Conservation (phyloP, 192 early-diverging fungal genomes). For the Cladochytrium replicatum region DNA sequence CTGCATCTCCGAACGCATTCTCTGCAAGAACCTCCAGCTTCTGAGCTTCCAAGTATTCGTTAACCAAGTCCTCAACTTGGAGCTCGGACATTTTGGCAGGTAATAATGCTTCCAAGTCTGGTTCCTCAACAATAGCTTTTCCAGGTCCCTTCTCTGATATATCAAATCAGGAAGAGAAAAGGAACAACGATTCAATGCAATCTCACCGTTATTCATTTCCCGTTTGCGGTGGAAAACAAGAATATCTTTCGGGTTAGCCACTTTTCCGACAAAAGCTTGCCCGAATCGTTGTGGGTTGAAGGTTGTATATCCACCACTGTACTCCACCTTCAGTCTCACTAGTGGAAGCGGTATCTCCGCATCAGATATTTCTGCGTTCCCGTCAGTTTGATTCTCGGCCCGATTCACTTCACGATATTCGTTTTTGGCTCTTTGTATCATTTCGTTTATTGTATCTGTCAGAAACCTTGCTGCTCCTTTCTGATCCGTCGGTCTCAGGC, state of each 20-base stretch:
- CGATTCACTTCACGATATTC: conserved; percentile 43
- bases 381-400: conserved; percentile 12
- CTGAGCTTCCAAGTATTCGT: conserved; percentile 56
- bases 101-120: conserved; percentile 19
- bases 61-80: conserved; percentile 66
- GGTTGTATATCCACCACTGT: conserved; percentile 69
- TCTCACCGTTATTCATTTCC: conserved; percentile 1
- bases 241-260: conserved; percentile 85
- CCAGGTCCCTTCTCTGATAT: not conserved
- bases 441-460: conserved; percentile 42
- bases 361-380: conserved; percentile 21
- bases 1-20: conserved; percentile 63
- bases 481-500: conserved; percentile 45
- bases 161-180: conserved; percentile 1
- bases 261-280: conserved; percentile 59
- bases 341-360: conserved; percentile 54
- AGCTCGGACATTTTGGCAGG: conserved; percentile 60
- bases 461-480: conserved; percentile 43
- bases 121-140: not conserved
- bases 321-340: conserved; percentile 74
- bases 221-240: conserved; percentile 67
- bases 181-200: not conserved
- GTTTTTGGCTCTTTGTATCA: conserved; percentile 57
- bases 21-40: conserved; percentile 65
- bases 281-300: conserved; percentile 86